These are phyloP conservation scores for Macroventuria anomochaeta DNA, from an alignment of 2,329 filamentous ascomycete genomes.

Conservation along the genomic window DNA sequence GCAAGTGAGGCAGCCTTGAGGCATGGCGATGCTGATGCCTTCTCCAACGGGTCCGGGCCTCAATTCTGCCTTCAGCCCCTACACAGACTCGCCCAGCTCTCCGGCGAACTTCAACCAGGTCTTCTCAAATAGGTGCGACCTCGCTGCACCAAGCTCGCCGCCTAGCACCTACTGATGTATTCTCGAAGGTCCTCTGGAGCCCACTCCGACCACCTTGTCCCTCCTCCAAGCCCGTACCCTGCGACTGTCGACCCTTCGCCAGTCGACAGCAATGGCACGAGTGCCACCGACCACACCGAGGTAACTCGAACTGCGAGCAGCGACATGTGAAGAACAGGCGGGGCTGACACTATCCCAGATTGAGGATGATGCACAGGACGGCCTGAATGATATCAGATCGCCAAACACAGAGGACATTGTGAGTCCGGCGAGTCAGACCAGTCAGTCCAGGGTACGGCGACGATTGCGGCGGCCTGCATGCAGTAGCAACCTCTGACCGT, in stretches of 20 bases:
- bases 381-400: constrained; percentile 48
- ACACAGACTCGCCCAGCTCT: constrained; percentile 59
- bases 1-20: constrained; percentile 30
- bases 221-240: constrained; percentile 61
- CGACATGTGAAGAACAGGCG: background rate
- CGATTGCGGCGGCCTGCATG: constrained; percentile 6
- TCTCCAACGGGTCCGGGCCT: constrained; percentile 46
- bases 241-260: constrained; percentile 79
- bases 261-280: constrained; percentile 84
- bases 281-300: constrained; percentile 80
- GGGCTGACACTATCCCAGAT: constrained; percentile 57
- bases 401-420: constrained; percentile 45
- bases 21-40: constrained; percentile 55
- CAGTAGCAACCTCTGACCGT: constrained; percentile 7
- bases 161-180: constrained; percentile 36
- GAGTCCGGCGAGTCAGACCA: constrained; percentile 43
- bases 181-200: constrained; percentile 53
- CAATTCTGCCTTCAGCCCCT: constrained; percentile 58
- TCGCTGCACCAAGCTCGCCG: constrained; percentile 40
- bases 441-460: constrained; percentile 39
- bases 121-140: constrained; percentile 56
- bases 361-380: constrained; percentile 73
- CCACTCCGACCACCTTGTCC: constrained; percentile 55
- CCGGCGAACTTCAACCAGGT: constrained; percentile 53
- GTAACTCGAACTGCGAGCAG: constrained; percentile 20